Conservation (phyloP, 2,329 filamentous ascomycete genomes). For the Parafenestella ontariensis region DNA sequence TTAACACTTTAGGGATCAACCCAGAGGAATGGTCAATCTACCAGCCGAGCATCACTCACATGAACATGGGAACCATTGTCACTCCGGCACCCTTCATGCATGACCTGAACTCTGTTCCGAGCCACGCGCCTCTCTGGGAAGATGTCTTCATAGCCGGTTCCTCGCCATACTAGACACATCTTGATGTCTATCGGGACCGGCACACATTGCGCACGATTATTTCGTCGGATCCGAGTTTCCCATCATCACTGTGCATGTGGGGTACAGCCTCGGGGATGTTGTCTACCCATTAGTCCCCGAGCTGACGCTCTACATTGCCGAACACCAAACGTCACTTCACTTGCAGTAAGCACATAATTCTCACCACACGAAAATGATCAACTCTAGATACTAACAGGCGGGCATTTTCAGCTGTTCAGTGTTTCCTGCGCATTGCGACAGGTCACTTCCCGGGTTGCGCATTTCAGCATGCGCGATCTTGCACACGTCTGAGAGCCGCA, state of each 20-base stretch:
- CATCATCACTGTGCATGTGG: not conserved
- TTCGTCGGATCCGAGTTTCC: not conserved
- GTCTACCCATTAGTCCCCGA: not conserved
- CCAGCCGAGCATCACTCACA: slow-evolving; percentile 52
- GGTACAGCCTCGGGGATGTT: slow-evolving; percentile 1
- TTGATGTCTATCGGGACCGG: slow-evolving; percentile 37
- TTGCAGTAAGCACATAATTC: not conserved
- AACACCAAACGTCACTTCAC: slow-evolving; percentile 1
- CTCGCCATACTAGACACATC: slow-evolving; percentile 42
- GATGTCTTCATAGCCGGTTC: slow-evolving; percentile 56
- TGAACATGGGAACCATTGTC: slow-evolving; percentile 42
- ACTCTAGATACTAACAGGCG: not conserved
- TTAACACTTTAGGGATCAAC: slow-evolving; percentile 36
- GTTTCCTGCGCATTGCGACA: not conserved
- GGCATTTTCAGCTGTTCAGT: not conserved
- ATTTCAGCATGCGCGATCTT: not conserved
- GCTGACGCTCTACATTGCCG: not conserved
- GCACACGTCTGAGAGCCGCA: not conserved
- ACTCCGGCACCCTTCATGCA: slow-evolving; percentile 48
- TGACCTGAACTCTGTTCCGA: slow-evolving; percentile 40
- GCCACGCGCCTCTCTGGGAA: slow-evolving; percentile 44
- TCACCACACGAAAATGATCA: not conserved
- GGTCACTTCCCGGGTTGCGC: not conserved
- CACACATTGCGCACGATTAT: not conserved
- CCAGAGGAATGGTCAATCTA: slow-evolving; percentile 59